Base-by-base conservation (phyloP, 2,329 filamentous ascomycete genomes). In the Xylariaceae sp. region DNA sequence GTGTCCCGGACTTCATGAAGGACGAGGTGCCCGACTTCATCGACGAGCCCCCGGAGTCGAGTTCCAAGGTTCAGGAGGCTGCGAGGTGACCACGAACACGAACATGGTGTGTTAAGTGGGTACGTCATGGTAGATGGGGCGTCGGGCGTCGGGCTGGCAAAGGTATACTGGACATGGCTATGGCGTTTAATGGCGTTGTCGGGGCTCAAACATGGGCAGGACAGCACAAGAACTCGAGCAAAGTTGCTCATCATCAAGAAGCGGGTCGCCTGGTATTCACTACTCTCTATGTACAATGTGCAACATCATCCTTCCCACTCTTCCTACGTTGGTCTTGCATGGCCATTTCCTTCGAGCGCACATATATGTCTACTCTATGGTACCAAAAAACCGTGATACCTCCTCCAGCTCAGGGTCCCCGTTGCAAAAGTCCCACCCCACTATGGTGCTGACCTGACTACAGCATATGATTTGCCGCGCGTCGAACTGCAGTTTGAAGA, bases 401-500 rank as follows among this genome's bases (percentile, higher is more conserved):
- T 89, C 85, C 48, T 89, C 82, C 46, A 96, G 80, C 59, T 95
- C 87, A 48, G 80, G 70, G 57, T 99, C 91, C 5, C 83, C 86
- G 58, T 90, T 89, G 51, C 90, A 94, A 76, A 97, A 99, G 68
- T 99, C 94, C 94, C 94, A 99, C 0, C 91, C 94, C 0, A 97
- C 90, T 63, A 99, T 97, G 14, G 87, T 83, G 36, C 85, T 85
- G 49, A 94, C 90, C 67, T 97, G 91, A 56, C 88, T 94, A 66
- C 92, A 96, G 72, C 91, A 96, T 47, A 99, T 87, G 58, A 99
- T 95, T 60, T 91, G 85, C 18, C 90, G 81, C 1, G 90, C 89
- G 65, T 99, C 94, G 59, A 96, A 99, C 67, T 99, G 94, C 33
- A 97, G 76, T 70, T 99, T 99, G 75, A 97, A 99, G 3, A 99